Conservation (phyloP, 75 land plant genomes). For the Pinus albicaulis region DNA sequence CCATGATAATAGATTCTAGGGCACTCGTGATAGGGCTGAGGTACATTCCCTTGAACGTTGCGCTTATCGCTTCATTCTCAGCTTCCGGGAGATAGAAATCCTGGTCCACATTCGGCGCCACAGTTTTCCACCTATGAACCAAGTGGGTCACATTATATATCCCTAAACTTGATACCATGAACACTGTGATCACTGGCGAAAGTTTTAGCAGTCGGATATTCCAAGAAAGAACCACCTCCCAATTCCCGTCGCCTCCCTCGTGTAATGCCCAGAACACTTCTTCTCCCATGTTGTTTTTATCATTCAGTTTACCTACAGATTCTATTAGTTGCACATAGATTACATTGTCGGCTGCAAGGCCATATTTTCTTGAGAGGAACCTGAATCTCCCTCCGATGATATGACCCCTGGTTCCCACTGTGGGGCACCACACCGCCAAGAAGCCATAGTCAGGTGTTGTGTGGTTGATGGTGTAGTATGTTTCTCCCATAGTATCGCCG, state of each 20-base stretch:
- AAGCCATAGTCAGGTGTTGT: not conserved
- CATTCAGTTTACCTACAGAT: too few relatives aligned
- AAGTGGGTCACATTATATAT: not conserved
- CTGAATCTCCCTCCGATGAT: slow-evolving; percentile 22
- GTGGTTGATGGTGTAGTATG: not conserved
- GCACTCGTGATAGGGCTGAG: slow-evolving; percentile 7
- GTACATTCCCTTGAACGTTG: slow-evolving; percentile 21
- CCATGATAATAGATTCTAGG: not conserved
- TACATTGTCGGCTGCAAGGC: too few relatives aligned
- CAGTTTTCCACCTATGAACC: too few relatives aligned
- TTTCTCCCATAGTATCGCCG: too few relatives aligned
- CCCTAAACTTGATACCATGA: not conserved
- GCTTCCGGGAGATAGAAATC: slow-evolving; percentile 21
- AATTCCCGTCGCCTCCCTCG: too few relatives aligned
- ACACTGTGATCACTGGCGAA: not conserved
- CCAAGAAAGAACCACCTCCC: slow-evolving; percentile 4
- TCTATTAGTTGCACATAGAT: too few relatives aligned
- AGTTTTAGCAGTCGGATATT: slow-evolving; percentile 11
- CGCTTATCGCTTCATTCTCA: slow-evolving; percentile 1
- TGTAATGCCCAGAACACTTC: too few relatives aligned
- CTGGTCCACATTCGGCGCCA: slow-evolving; percentile 6
- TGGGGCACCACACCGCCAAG: slow-evolving; percentile 11
- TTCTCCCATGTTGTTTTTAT: too few relatives aligned
- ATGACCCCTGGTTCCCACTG: slow-evolving; percentile 21
- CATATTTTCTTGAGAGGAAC: too few relatives aligned